phyloP scores from a whole-genome alignment of 208 protist genomes.

The Acanthamoeba castellanii region DNA sequence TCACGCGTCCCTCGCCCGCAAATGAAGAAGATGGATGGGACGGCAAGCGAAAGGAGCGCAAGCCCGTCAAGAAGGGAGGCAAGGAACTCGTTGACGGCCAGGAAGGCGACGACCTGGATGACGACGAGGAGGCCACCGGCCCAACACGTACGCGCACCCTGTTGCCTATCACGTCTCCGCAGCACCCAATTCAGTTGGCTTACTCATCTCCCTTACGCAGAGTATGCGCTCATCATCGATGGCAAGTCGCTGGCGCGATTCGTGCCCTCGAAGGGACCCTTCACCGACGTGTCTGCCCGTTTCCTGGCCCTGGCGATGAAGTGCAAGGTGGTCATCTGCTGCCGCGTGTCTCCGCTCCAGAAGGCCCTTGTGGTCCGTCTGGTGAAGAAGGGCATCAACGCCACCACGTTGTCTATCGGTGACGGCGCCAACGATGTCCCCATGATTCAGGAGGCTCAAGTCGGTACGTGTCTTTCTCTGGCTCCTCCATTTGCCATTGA shows the following conservation, averaged over 20 bases:
- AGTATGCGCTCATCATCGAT: constrained; percentile 52
- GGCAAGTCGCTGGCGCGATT: constrained; percentile 52
- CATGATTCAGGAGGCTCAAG: constrained; percentile 94
- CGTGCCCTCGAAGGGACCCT: constrained; percentile 58
- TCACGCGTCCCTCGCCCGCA: no score
- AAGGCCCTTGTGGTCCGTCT: constrained; percentile 88
- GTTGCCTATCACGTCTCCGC: no score
- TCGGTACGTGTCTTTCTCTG: constrained; percentile 1
- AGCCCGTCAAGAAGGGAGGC: constrained; percentile 22
- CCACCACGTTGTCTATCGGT: constrained; percentile 96
- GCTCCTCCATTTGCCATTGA: background rate
- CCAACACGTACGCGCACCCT: background rate
- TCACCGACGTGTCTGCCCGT: constrained; percentile 39
- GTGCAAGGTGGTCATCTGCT: constrained; percentile 90
- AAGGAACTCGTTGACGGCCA: constrained; percentile 1
- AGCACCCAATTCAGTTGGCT: no score
- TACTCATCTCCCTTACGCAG: background rate
- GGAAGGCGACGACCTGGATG: background rate
- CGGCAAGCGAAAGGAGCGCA: constrained; percentile 11
- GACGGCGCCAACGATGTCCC: constrained; percentile 99
- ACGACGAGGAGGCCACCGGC: background rate
- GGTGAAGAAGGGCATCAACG: constrained; percentile 80
- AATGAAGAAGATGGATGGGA: background rate
- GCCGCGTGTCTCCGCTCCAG: constrained; percentile 89
- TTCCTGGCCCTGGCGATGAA: constrained; percentile 81